These are phyloP conservation scores for Lagenaria siceraria DNA, from an alignment of 306 rosid genomes.

Conservation along the genomic window DNA sequence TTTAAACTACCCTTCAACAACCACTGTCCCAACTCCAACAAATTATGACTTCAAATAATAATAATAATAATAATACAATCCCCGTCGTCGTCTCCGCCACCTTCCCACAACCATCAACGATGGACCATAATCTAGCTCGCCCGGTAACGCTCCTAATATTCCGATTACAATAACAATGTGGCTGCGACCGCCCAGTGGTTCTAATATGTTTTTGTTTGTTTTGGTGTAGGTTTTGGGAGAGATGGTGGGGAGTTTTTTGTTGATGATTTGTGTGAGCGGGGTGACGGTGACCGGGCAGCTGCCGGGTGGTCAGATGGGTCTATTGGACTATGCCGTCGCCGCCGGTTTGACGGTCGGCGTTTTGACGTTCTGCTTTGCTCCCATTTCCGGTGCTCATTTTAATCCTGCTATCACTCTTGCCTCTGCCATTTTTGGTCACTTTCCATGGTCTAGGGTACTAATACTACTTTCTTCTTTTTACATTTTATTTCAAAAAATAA, in stretches of 20 bases:
- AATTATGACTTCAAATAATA: neutral
- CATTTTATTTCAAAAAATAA: no score
- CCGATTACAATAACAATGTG: neutral
- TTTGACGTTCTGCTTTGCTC: slow-evolving; percentile 49
- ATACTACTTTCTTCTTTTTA: neutral
- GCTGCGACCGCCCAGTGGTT: neutral
- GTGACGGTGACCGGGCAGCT: slow-evolving; percentile 47
- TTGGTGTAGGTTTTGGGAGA: slow-evolving; percentile 58
- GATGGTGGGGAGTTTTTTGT: slow-evolving; percentile 60
- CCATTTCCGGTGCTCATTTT: slow-evolving; percentile 78
- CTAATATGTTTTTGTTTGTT: neutral
- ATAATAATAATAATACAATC: neutral
- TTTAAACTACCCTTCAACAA: neutral
- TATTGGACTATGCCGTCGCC: slow-evolving; percentile 65
- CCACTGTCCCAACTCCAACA: neutral
- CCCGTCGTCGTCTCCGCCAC: neutral
- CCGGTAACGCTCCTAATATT: neutral
- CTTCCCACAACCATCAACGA: neutral
- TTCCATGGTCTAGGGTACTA: slow-evolving; percentile 67
- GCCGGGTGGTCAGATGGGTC: slow-evolving; percentile 35
- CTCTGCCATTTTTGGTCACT: slow-evolving; percentile 64
- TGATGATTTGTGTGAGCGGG: slow-evolving; percentile 68
- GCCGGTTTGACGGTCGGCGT: slow-evolving; percentile 79
- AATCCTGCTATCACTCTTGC: slow-evolving; percentile 83
- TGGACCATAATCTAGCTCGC: neutral